phyloP scores from a whole-genome alignment of 441 rosid species.

The Adansonia grandidieri region DNA sequence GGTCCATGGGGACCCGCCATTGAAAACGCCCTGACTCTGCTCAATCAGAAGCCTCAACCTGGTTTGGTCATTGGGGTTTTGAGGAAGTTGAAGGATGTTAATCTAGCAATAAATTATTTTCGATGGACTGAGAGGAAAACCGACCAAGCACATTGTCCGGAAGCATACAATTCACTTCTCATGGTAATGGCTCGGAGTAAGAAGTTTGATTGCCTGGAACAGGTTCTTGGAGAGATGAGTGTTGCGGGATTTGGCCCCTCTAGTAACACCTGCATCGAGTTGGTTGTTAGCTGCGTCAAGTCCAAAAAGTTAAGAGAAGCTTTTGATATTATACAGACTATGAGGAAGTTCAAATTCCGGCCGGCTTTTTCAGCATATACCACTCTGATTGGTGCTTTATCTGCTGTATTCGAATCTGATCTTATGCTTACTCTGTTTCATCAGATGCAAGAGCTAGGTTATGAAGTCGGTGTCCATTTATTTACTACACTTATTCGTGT shows the following conservation, averaged over 20 bases:
- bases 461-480: constrained; percentile 76
- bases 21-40: constrained; percentile 59
- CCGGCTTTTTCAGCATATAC: constrained; percentile 93
- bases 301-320: constrained; percentile 66
- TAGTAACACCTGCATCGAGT: constrained; percentile 53
- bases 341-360: constrained; percentile 89
- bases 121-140: constrained; percentile 75
- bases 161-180: constrained; percentile 81
- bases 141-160: constrained; percentile 62
- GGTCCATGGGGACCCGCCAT: constrained; percentile 73
- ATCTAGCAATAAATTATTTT: constrained; percentile 65
- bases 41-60: constrained; percentile 59
- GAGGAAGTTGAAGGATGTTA: constrained; percentile 64
- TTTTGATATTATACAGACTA: constrained; percentile 69
- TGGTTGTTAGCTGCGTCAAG: constrained; percentile 65
- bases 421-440: constrained; percentile 77
- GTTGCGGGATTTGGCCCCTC: constrained; percentile 83
- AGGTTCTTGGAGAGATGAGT: constrained; percentile 84
- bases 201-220: constrained; percentile 65
- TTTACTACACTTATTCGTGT: constrained; percentile 82
- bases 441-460: constrained; percentile 94
- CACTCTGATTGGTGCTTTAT: constrained; percentile 83
- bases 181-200: constrained; percentile 65
- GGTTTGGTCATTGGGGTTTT: constrained; percentile 69
- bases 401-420: constrained; percentile 58